Evolutionary conservation across 2,329 filamentous ascomycete species (phyloP), one percentile per base, ranked within the genome.

Genomic region (Neofusicoccum umdonicola): DNA sequence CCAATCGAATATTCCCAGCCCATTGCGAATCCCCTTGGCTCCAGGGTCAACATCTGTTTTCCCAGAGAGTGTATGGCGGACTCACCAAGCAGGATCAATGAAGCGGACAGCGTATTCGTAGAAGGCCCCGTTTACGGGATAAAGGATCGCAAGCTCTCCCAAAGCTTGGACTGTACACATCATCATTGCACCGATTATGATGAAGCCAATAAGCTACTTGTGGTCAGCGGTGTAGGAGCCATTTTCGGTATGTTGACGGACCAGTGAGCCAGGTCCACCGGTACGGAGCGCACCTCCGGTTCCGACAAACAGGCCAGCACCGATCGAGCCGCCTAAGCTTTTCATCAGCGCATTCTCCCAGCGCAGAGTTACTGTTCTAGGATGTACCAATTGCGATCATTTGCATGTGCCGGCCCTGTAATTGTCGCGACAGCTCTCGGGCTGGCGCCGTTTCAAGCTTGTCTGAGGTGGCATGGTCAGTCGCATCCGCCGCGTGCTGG

Each of bases 231-330:
- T 39, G 13, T 8, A 15, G 1, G 5, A 44, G 19, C 12, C 4
- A 9, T 2, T n/a, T 9, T 9, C 1, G 6, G 19, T 12, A 17
- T n/a, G 13, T 39, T 9, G 42, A 17, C 68, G 41, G 66, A 71
- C 70, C 60, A 69, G 58, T 62, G 61, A 65, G 8, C 41, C 47
- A 76, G 79, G 73, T 77, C 81, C 82, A 76, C 85, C 85, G 65
- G 77, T 80, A 67, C 71, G 71, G n/a, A 87, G 76, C 52, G 85
- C 85, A 68, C 76, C 72, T 69, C 85, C 85, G 41, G 84, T 86
- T 69, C 85, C 84, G 71, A 87, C 85, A 73, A 87, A 87, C 79
- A 87, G 86, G 78, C 85, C 85, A 72, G 85, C 85, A 74, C 85
- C 85, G 64, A 87, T 87, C 37, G 84, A 85, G 65, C 85, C 85